Evolutionary conservation across 768 basidiomycete genomes (phyloP), one percentile per base, ranked within the genome.

Genomic region (Rhodotorula graminis): DNA sequence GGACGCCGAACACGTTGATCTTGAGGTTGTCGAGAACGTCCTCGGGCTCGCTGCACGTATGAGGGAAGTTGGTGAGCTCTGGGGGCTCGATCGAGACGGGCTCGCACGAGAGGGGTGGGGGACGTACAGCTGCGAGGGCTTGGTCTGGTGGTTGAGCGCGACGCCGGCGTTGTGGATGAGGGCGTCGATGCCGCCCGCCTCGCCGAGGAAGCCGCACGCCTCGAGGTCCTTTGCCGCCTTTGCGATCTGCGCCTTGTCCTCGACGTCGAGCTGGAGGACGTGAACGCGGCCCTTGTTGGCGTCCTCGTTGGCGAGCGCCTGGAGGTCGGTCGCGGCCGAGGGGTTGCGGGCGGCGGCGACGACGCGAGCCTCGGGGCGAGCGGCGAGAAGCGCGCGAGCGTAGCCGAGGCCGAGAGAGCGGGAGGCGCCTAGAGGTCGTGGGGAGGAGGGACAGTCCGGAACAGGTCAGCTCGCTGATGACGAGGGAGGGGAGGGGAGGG

Each of bases 261-360:
- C 81, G 61, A 84, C 78, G 70, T 85, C 83, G 10, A 80, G 81
- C 65, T 82, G 70, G 44, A 84, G 19, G 27, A 83, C 58, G 57
- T 81, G 79, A 12, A 85, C 60, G 64, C 83, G 82, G 7, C 64
- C 65, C 46, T 66, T 42, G 37, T 67, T 67, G 25, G 58, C 67
- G 21, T 18, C 29, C 31, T 61, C 10, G 62, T 66, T 46, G 23
- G 67, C 63, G 42, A 78, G 62, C 46, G 50, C 63, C 7, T 46
- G 18, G 27, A 81, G 72, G 55, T 71, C 76, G 4, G 63, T 57
- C 8, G 81, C 75, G 16, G 61, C 68, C 3, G 63, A 55, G 14
- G 75, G 72, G 59, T 72, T 80, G 63, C 81, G 80, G 11, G 78
- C 81, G 19, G 79, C 66, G 9, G 80, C 80, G 60, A 82, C 77